Percentiles rank a stretch among this genome's conserved stretches.
These are phyloP conservation scores for Dendrobium chrysotoxum DNA, from an alignment of 106 monocot genomes.

Conservation along the genomic window DNA sequence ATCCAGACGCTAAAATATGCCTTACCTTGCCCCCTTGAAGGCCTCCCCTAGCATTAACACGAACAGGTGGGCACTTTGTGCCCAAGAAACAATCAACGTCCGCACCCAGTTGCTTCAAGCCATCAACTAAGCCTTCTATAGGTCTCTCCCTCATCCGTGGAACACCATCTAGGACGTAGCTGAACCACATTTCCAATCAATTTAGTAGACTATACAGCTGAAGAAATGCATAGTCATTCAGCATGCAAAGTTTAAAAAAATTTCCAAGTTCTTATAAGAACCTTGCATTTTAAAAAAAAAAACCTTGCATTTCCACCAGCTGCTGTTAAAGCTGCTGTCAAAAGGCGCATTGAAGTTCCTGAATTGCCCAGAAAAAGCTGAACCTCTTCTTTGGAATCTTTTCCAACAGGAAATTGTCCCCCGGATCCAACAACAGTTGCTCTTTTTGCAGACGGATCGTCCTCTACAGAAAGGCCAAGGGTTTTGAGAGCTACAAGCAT, in stretches of 20 bases:
- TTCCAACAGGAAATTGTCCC: constrained; percentile 73
- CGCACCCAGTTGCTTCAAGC: constrained; percentile 93
- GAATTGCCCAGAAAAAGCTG: constrained; percentile 95
- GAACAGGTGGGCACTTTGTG: constrained; percentile 94
- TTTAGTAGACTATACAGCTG: not conserved
- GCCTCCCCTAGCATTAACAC: constrained; percentile 80
- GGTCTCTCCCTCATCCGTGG: constrained; percentile 99
- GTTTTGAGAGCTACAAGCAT: constrained; percentile 92
- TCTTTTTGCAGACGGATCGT: constrained; percentile 55
- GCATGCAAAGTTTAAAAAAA: not conserved
- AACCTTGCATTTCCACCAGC: constrained; percentile 98
- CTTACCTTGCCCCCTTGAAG: constrained; percentile 97
- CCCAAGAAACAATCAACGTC: constrained; percentile 95
- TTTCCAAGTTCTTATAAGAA: constrained; percentile 7
- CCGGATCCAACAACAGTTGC: constrained; percentile 82
- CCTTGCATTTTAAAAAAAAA: too few relatives aligned
- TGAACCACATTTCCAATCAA: constrained; percentile 16
- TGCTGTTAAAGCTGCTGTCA: constrained; percentile 89
- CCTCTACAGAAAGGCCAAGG: constrained; percentile 79
- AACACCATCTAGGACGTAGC: constrained; percentile 97
- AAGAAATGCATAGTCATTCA: not conserved
- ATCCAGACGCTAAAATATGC: not conserved
- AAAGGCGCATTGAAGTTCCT: constrained; percentile 95
- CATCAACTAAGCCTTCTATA: constrained; percentile 86
- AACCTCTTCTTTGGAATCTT: constrained; percentile 57